Conservation (phyloP, 2,329 filamentous ascomycete species). For the Plectosphaerella sp. region DNA sequence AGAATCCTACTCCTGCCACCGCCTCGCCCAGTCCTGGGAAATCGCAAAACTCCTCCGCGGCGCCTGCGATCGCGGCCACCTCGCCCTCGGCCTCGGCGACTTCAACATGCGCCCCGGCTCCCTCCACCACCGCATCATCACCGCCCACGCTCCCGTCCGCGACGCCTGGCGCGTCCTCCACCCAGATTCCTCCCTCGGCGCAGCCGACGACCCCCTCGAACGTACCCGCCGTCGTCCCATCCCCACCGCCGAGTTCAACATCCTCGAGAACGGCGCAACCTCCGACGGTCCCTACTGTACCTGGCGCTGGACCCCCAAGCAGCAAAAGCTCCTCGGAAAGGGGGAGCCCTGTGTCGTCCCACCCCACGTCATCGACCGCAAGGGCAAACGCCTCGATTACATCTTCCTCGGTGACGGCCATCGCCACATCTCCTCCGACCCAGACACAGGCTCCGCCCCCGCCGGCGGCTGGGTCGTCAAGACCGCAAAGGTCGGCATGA, state of each 20-base stretch:
- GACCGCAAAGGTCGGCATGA: conserved; percentile 71
- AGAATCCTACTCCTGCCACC: conserved; percentile 86
- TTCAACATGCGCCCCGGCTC: conserved; percentile 95
- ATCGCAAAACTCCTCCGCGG: conserved; percentile 83
- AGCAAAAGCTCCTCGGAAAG: conserved; percentile 62
- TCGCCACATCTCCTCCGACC: conserved; percentile 17
- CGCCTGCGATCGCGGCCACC: conserved; percentile 73
- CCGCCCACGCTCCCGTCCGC: conserved; percentile 68
- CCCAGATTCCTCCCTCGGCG: conserved; percentile 77
- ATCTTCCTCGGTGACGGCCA: conserved; percentile 70
- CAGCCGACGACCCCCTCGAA: conserved; percentile 64
- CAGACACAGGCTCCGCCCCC: conserved; percentile 21
- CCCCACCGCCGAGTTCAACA: conserved; percentile 74
- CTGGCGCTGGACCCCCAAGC: conserved; percentile 78
- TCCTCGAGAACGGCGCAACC: conserved; percentile 77
- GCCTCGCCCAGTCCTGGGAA: conserved; percentile 91
- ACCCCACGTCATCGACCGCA: conserved; percentile 62
- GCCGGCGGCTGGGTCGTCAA: conserved; percentile 62
- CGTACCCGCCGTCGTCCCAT: conserved; percentile 59
- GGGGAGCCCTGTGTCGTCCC: conserved; percentile 46
- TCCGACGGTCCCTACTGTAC: conserved; percentile 86
- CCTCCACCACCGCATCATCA: conserved; percentile 78
- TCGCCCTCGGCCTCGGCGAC: conserved; percentile 84
- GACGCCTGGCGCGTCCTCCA: conserved; percentile 85
- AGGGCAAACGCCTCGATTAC: conserved; percentile 89